These are phyloP conservation scores for Solanum piurae DNA, from an alignment of 257 asterid genomes.

Conservation along the genomic window DNA sequence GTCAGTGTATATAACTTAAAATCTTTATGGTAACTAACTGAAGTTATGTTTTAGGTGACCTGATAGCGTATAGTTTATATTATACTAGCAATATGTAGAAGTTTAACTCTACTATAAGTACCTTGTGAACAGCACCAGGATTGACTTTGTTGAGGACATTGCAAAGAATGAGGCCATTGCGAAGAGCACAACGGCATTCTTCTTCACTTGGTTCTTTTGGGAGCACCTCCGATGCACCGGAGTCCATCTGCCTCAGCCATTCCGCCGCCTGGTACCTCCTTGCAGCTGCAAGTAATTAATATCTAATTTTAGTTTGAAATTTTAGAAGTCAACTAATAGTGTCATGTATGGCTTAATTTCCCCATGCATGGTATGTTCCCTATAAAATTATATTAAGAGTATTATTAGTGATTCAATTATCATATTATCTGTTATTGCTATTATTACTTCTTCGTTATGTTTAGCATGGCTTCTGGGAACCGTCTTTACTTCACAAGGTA, in stretches of 20 bases:
- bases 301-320: background rate
- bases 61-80: background rate
- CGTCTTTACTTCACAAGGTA: background rate
- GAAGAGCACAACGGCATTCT: slow-evolving; percentile 66
- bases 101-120: background rate
- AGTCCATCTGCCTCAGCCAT: slow-evolving; percentile 88
- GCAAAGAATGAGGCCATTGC: slow-evolving; percentile 96
- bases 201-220: slow-evolving; percentile 64
- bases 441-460: background rate
- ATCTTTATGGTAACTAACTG: background rate
- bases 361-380: background rate
- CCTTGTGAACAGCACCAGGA: slow-evolving; percentile 89
- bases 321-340: background rate
- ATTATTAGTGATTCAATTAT: background rate
- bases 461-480: background rate
- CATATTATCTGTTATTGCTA: background rate
- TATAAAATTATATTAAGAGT: background rate
- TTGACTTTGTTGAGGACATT: slow-evolving; percentile 93
- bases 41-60: background rate
- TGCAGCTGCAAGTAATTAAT: slow-evolving; percentile 30
- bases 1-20: background rate
- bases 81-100: background rate
- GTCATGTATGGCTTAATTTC: background rate
- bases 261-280: slow-evolving; percentile 78
- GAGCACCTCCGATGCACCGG: slow-evolving; percentile 53